Evolutionary conservation across 2,329 filamentous ascomycete genomes (phyloP).

Genomic region (Cordyceps cateniannulata): DNA sequence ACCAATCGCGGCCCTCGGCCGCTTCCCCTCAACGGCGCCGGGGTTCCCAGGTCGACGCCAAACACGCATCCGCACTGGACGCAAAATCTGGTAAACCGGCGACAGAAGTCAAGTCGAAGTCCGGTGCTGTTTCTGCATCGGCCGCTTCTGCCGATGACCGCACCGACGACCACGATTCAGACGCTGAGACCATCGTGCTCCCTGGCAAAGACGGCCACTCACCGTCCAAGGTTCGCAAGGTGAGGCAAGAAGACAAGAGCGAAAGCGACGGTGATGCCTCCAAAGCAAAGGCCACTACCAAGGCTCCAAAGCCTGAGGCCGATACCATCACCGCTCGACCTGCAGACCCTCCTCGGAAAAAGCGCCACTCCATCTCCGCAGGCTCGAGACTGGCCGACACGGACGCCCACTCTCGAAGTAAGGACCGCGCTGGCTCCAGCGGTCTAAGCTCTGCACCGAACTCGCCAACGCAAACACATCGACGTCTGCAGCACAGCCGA

Average conservation of each 20-base stretch:
- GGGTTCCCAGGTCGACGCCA: conserved; percentile 12
- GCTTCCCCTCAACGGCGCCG: conserved; percentile 40
- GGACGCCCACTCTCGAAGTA: conserved; percentile 33
- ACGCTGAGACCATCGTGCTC: conserved; percentile 66
- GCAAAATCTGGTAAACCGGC: conserved; percentile 8
- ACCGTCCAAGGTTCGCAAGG: conserved; percentile 56
- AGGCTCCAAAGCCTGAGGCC: conserved; percentile 27
- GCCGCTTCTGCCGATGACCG: conserved; percentile 30
- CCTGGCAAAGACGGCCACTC: conserved; percentile 59
- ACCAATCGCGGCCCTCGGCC: conserved; percentile 51
- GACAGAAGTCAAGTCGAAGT: conserved; percentile 17
- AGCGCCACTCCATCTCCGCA: conserved; percentile 31
- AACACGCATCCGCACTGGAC: not conserved
- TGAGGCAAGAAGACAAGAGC: conserved; percentile 58
- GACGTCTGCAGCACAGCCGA: conserved; percentile 26
- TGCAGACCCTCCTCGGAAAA: conserved; percentile 37
- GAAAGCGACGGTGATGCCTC: conserved; percentile 44
- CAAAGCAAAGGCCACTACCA: conserved; percentile 26
- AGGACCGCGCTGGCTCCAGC: conserved; percentile 42
- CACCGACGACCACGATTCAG: conserved; percentile 55
- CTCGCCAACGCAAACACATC: conserved; percentile 41
- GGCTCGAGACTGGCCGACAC: conserved; percentile 29
- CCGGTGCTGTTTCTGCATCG: conserved; percentile 25
- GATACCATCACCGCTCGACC: conserved; percentile 25
- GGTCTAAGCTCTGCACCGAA: conserved; percentile 53